These are phyloP conservation scores for Dactylellina drechsleri DNA, from an alignment of 2,329 filamentous ascomycete species.

Conservation along the genomic window DNA sequence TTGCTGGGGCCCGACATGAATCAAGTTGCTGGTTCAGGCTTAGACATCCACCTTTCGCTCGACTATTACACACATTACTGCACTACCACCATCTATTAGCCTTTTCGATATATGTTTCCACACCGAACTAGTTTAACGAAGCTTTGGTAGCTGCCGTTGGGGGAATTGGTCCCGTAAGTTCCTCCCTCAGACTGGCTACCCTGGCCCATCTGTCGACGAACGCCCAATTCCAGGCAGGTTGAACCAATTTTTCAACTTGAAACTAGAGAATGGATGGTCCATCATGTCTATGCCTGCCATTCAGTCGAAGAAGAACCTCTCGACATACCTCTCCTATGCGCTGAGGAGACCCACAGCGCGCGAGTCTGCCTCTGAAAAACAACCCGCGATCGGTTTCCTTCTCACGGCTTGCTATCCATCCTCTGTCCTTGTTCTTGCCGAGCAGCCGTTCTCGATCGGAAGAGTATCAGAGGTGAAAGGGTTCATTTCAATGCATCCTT, in stretches of 20 bases:
- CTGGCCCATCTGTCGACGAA: slow-evolving; percentile 27
- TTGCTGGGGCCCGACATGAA: slow-evolving; percentile 21
- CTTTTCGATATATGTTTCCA: background rate
- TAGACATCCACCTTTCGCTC: slow-evolving; percentile 27
- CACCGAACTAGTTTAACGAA: slow-evolving; percentile 3
- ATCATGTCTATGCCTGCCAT: slow-evolving; percentile 30
- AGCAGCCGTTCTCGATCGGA: slow-evolving; percentile 46
- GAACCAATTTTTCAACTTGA: slow-evolving; percentile 54
- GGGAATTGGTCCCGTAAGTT: slow-evolving; percentile 54
- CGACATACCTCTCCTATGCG: slow-evolving; percentile 36
- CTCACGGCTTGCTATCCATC: slow-evolving; percentile 11
- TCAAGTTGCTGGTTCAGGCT: slow-evolving; percentile 50
- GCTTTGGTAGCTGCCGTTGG: slow-evolving; percentile 49
- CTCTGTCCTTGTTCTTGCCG: slow-evolving; percentile 39
- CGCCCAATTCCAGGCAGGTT: slow-evolving; percentile 51
- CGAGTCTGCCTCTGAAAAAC: slow-evolving; percentile 29
- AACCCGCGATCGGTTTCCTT: slow-evolving; percentile 50
- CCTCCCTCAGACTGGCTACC: slow-evolving; percentile 41
- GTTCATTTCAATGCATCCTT: slow-evolving; percentile 44
- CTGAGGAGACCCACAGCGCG: slow-evolving; percentile 18
- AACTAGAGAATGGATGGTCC: slow-evolving; percentile 38
- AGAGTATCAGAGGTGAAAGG: slow-evolving; percentile 32
- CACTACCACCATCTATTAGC: background rate
- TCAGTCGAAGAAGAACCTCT: background rate
- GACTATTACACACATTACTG: slow-evolving; percentile 17